Evolutionary conservation across 2,329 filamentous ascomycete species (phyloP), one percentile per base, ranked within the genome.

Genomic region (Pyricularia sp.): DNA sequence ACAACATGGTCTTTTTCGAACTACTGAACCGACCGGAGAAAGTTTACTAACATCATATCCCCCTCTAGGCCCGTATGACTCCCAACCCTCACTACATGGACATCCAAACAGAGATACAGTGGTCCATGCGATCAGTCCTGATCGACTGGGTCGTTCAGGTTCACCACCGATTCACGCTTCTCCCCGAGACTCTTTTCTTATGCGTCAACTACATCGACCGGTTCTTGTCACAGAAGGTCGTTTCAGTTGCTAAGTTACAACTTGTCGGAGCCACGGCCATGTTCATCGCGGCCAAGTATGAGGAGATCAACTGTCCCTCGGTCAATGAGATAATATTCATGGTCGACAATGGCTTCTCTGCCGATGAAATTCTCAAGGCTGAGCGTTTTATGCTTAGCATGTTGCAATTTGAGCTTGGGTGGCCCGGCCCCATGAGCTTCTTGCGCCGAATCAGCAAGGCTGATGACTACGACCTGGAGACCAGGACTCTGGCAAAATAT

Each of bases 391-490:
- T 99, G 73, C 89, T 99, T 68, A 88, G 88, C 73, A 93, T 93
- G 7, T 87, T 99, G 71, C 91, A 97, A 82, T 99, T 97, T 79
- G 94, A 99, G 78, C 88, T 99, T 72, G 97, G 94, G 83, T 99
- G 97, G 77, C 95, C 95, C 69, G 99, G 99, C 81, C 95, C 95
- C 26, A 99, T 99, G 95, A 99, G 99, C 86, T 99, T 99, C 83
- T 85, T 99, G 71, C 88, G 95, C 70, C 90, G 94, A 69, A 95
- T 98, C 79, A 98, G 94, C 88, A 98, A 98, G 82, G 95, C 95
- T 17, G 95, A 99, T 77, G 93, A 97, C 76, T 99, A 98, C 76
- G 94, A 99, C 76, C 83, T 97, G 65, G 94, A 99, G 81, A 97
- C 94, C 12, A 88, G 95, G 55, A 98, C 95, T 5, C 83, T 99